phyloP scores from a whole-genome alignment of 1,139 yeast species.

The Yamadazyma diddensiae region DNA sequence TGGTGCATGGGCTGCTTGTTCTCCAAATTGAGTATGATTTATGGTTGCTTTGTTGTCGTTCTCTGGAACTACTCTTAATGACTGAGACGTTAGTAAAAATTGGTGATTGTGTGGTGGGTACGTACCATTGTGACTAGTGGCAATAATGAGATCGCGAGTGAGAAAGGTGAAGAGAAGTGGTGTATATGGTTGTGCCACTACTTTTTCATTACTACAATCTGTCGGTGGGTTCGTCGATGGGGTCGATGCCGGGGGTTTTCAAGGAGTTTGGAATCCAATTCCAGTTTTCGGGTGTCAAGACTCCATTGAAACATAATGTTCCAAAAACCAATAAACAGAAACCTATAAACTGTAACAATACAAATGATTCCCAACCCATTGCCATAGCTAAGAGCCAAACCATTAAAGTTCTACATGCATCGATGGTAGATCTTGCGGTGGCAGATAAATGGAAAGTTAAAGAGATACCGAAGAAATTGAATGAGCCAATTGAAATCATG shows the following conservation, averaged over 20 bases:
- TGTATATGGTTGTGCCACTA: no score
- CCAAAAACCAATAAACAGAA: slow-evolving; percentile 67
- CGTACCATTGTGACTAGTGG: no score
- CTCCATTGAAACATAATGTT: slow-evolving; percentile 72
- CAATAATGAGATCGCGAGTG: no score
- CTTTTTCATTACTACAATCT: slow-evolving; percentile 2
- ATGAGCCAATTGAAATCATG: slow-evolving; percentile 69
- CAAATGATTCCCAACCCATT: slow-evolving; percentile 79
- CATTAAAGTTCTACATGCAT: slow-evolving; percentile 70
- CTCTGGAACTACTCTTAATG: slow-evolving; percentile 51
- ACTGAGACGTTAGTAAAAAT: slow-evolving; percentile 23
- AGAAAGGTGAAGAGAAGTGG: no score
- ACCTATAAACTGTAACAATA: slow-evolving; percentile 59
- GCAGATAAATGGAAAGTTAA: slow-evolving; percentile 68
- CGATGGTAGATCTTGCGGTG: slow-evolving; percentile 76
- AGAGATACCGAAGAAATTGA: slow-evolving; percentile 74
- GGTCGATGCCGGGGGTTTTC: slow-evolving; percentile 14
- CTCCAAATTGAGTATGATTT: slow-evolving; percentile 48
- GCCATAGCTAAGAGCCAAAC: slow-evolving; percentile 74
- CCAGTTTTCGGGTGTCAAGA: slow-evolving; percentile 50
- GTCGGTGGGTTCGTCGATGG: slow-evolving; percentile 5
- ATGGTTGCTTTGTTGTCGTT: slow-evolving; percentile 38
- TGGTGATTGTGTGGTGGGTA: no score
- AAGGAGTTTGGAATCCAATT: slow-evolving; percentile 45
- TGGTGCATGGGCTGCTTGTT: slow-evolving; percentile 58